Base-by-base conservation (phyloP, 441 rosid genomes). In the Omphalea diandra region DNA sequence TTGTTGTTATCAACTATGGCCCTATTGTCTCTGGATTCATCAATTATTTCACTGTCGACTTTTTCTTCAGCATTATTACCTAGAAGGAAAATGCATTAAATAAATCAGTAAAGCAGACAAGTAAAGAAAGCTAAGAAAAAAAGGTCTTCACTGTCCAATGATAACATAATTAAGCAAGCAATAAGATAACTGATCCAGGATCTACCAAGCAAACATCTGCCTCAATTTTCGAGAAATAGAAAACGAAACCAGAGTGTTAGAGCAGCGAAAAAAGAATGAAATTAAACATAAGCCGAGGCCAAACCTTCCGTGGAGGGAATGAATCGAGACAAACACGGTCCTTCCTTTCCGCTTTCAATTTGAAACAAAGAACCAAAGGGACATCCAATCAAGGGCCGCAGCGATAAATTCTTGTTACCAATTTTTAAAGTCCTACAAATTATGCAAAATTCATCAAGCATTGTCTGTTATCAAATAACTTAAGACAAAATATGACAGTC, bases 301-400 rank as follows among this genome's bases (percentile, higher is more conserved):
- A 70, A 75, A 89, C 93, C 96, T 86, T 86, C 83, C 0, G 67
- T 44, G 26, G 84, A 43, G 0, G 87, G 84, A 72, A 76, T 29
- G 71, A 83, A 53, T 22, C 87, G 91, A 68, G 86, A 84, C 38
- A 93, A 79, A 22, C 38, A 78, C 40, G 88, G 82, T 9, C 88
- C 91, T 26, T 87, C 86, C 38, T 81, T 79, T 36, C 95, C 86
- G 65, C 47, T 82, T 76, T 93, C 91, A 58, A 87, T 87, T 78
- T 90, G 90, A 77, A 89, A 91, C 79, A 84, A 70, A 72, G 93
- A 88, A 58, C 97, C 96, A 59, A 88, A 93, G 44, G 88, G 90
- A 74, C 91, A 93, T 53, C 96, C 97, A 44, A 90, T 82, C 79
- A 93, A 75, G 4, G 96, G 92, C 77, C 72, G 83, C 52, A 88